Conservation (phyloP, 768 basidiomycete genomes). For the Tulasnella sp. region DNA sequence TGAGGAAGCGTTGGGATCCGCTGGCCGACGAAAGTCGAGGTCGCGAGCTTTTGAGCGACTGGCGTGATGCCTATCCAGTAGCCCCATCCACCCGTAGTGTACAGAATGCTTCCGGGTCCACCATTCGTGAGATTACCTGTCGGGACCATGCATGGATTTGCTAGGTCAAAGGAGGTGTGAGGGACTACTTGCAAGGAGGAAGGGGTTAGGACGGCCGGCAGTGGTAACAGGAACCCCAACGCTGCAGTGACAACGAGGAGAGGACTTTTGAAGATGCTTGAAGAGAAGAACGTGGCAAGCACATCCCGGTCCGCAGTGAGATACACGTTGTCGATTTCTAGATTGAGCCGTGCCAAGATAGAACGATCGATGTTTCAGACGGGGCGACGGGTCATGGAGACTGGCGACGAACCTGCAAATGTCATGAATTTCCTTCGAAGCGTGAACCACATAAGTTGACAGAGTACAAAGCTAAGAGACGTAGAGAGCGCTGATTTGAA, state of each 20-base stretch:
- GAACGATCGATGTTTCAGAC: not conserved
- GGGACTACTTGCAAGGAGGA: not conserved
- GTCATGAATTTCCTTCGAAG: slow-evolving; percentile 4
- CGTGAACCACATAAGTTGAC: not conserved
- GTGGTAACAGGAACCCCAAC: not conserved
- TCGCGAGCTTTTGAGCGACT: not conserved
- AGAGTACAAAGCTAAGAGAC: not conserved
- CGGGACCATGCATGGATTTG: not conserved
- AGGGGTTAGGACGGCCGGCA: not conserved
- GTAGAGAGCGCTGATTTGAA: not conserved
- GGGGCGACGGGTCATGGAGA: not conserved
- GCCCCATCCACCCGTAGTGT: not conserved
- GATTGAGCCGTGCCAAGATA: not conserved
- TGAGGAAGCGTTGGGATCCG: not conserved
- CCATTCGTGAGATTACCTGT: not conserved
- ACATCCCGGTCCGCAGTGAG: not conserved
- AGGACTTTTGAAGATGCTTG: not conserved
- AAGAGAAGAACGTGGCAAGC: not conserved
- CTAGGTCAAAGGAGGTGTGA: not conserved
- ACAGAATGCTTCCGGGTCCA: not conserved
- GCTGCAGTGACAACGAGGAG: not conserved
- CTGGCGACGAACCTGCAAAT: not conserved
- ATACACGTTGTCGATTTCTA: not conserved
- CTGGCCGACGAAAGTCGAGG: not conserved
- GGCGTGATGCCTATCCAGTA: not conserved